Percentiles rank a stretch among this genome's conserved stretches.
Evolutionary conservation across 768 basidiomycete genomes (phyloP).

Genomic region (Boletus rubescentipes): DNA sequence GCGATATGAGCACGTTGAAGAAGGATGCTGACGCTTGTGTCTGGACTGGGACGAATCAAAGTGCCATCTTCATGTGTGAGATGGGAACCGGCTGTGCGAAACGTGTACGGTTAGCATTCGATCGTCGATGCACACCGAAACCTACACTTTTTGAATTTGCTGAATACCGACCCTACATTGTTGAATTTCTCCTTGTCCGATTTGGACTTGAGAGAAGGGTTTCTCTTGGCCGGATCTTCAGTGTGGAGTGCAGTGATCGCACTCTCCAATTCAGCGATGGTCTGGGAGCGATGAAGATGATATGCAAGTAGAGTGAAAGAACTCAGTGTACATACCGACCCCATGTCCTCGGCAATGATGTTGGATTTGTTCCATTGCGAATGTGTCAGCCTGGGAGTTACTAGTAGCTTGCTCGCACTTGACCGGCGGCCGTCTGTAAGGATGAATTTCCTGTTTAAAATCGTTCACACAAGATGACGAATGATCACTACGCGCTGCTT

Average conservation of each 20-base stretch:
- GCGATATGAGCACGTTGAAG: slow-evolving; percentile 47
- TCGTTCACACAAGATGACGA: slow-evolving; percentile 18
- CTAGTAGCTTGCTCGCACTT: slow-evolving; percentile 32
- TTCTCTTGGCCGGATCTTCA: slow-evolving; percentile 39
- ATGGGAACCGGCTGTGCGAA: slow-evolving; percentile 20
- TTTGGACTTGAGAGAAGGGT: slow-evolving; percentile 31
- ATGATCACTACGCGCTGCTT: slow-evolving; percentile 13
- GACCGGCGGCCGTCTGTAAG: slow-evolving; percentile 39
- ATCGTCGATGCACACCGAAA: slow-evolving; percentile 1
- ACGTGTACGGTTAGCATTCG: slow-evolving; percentile 1
- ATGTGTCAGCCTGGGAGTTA: slow-evolving; percentile 44
- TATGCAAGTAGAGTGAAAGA: neutral
- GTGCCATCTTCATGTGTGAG: slow-evolving; percentile 29
- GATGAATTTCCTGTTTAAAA: slow-evolving; percentile 56
- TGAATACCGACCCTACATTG: slow-evolving; percentile 42
- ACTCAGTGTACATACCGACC: slow-evolving; percentile 43
- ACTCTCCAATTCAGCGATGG: slow-evolving; percentile 57
- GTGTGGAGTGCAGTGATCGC: slow-evolving; percentile 46
- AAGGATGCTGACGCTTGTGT: slow-evolving; percentile 19
- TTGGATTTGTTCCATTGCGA: slow-evolving; percentile 48
- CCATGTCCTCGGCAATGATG: slow-evolving; percentile 64
- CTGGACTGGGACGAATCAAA: slow-evolving; percentile 15
- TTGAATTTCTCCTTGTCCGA: slow-evolving; percentile 48
- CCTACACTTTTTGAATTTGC: slow-evolving; percentile 62
- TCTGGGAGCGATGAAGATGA: slow-evolving; percentile 37